Conservation (phyloP, 108 stramenopile species). For the Cyclotella distinguenda region DNA sequence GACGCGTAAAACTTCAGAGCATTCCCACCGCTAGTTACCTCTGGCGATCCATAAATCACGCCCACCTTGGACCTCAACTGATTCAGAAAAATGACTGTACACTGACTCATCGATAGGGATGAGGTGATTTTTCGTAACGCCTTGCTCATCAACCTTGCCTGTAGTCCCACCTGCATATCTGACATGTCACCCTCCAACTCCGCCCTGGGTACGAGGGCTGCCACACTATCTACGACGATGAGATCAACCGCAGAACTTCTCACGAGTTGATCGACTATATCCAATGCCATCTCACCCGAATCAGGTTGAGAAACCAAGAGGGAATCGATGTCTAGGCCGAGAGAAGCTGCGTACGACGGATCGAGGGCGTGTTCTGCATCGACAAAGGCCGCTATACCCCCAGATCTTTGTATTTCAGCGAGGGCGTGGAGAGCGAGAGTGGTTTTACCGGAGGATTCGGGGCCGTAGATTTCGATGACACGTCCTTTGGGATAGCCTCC, state of each 20-base stretch:
- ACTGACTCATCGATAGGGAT: conserved; percentile 76
- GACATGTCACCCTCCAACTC: conserved; percentile 93
- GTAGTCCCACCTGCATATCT: conserved; percentile 88
- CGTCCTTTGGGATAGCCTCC: conserved; percentile 85
- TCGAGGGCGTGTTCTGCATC: conserved; percentile 99
- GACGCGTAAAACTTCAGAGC: conserved; percentile 94
- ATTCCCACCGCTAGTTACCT: conserved; percentile 95
- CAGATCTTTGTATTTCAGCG: conserved; percentile 83
- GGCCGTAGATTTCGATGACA: conserved; percentile 96
- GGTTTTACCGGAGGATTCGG: conserved; percentile 94
- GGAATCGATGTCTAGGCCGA: conserved; percentile 89
- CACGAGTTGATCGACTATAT: conserved; percentile 95
- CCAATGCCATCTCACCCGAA: conserved; percentile 96
- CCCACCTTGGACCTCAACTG: conserved; percentile 91
- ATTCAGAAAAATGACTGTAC: conserved; percentile 93
- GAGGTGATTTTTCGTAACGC: conserved; percentile 95
- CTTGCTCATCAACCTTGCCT: conserved; percentile 96
- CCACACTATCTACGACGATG: conserved; percentile 94
- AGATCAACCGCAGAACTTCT: conserved; percentile 88
- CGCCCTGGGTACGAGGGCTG: conserved; percentile 94
- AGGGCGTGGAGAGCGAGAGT: conserved; percentile 95
- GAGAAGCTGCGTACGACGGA: conserved; percentile 76
- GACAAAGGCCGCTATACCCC: conserved; percentile 93
- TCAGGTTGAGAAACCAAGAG: conserved; percentile 94
- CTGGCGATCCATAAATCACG: conserved; percentile 91